A percentile compares a stretch with the other conserved stretches of the same genome.
Evolutionary conservation across 2,329 filamentous ascomycete species (phyloP).

Genomic region (Epichloe typhina): DNA sequence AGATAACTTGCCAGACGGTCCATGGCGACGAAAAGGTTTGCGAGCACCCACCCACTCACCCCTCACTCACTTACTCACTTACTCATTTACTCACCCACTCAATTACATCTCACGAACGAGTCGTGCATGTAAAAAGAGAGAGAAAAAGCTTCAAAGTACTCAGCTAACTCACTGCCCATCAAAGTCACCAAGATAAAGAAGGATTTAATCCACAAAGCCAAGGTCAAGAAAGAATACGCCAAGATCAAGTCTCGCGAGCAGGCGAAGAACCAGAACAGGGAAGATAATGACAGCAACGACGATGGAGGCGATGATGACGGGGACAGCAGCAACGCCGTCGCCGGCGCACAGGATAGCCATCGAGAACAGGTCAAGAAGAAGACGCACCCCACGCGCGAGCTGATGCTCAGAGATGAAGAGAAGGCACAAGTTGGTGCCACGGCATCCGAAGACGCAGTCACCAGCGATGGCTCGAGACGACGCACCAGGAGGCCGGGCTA

Average conservation of each 20-base stretch:
- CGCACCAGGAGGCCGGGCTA: conserved; percentile 35
- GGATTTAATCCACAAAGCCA: conserved; percentile 79
- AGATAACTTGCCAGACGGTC: conserved; percentile 80
- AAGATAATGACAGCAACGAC: conserved; percentile 11
- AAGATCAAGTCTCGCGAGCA: conserved; percentile 56
- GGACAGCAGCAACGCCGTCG: conserved; percentile 7
- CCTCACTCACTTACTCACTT: too few relatives aligned
- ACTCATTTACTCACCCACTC: neutral
- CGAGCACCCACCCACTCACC: neutral
- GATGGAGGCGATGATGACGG: conserved; percentile 3
- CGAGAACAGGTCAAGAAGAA: conserved; percentile 11
- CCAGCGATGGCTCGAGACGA: conserved; percentile 20
- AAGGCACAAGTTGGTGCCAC: conserved; percentile 19
- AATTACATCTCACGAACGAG: neutral
- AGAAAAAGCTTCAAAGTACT: neutral
- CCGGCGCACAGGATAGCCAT: neutral
- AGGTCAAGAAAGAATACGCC: conserved; percentile 82
- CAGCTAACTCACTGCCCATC: conserved; percentile 5
- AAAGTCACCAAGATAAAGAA: conserved; percentile 74
- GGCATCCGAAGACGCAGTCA: conserved; percentile 1
- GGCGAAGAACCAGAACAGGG: conserved; percentile 10
- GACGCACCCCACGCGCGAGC: conserved; percentile 25
- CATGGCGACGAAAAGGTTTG: conserved; percentile 64
- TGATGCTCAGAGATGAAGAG: conserved; percentile 27
- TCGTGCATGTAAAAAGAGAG: neutral